phyloP scores from a whole-genome alignment of 176 grass and related monocot species.

The Dendrocalamus sinicus region DNA sequence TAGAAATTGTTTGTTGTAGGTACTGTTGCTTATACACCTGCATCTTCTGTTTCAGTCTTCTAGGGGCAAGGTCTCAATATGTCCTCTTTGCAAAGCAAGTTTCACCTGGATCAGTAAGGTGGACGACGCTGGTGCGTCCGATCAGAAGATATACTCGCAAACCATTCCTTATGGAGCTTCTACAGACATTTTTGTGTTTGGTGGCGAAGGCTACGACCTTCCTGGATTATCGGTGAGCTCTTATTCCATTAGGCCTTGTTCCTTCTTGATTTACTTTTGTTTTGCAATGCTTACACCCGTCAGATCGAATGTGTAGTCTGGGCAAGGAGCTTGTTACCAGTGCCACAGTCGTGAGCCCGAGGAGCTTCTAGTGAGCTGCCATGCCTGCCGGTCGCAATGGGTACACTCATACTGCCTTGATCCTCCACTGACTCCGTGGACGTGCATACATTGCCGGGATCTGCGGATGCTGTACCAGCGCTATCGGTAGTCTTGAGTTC shows the following conservation, averaged over 20 bases:
- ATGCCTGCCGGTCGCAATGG: constrained; percentile 69
- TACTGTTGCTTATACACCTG: neutral
- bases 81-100: constrained; percentile 80
- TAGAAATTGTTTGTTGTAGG: neutral
- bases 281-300: constrained; percentile 7
- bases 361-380: constrained; percentile 79
- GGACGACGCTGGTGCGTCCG: constrained; percentile 62
- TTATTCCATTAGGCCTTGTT: neutral
- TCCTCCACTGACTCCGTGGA: constrained; percentile 69
- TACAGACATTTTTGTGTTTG: constrained; percentile 35
- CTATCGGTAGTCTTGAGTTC: constrained; percentile 43
- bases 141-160: constrained; percentile 98
- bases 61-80: constrained; percentile 64
- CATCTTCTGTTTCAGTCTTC: constrained; percentile 56
- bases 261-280: neutral
- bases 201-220: constrained; percentile 23
- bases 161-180: constrained; percentile 64
- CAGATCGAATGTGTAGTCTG: constrained; percentile 36
- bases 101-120: constrained; percentile 76
- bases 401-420: constrained; percentile 89
- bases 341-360: constrained; percentile 69
- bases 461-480: constrained; percentile 63
- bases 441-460: constrained; percentile 76
- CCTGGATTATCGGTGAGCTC: constrained; percentile 50
- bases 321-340: constrained; percentile 57